Evolutionary conservation across 2,329 filamentous ascomycete species (phyloP), one percentile per base, ranked within the genome.

Genomic region (Shiraia bambusicola): DNA sequence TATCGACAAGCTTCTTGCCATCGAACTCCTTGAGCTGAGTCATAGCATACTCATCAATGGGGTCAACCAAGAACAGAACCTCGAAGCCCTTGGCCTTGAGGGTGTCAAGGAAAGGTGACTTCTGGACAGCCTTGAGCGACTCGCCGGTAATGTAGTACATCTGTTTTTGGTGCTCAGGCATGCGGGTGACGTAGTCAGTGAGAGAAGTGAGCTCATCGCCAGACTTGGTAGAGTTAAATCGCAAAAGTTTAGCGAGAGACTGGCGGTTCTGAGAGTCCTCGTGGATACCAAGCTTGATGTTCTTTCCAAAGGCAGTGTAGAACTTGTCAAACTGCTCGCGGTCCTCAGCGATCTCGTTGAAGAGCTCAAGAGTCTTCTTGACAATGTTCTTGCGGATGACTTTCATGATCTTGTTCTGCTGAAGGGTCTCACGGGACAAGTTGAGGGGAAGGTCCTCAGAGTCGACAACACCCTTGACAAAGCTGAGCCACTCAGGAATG

Each of bases 321-420:
- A 98, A 98, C 86, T 98, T 98, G 85, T 98, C 93, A 74, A 98
- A 98, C 76, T 96, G 88, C 84, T 98, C 93, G 78, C 95, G 95
- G 78, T 98, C 93, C 82, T 98, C 93, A 46, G 93, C 86, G 56
- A 98, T 98, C 82, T 98, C 93, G 67, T 84, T 83, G 87, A 98
- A 98, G 73, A 98, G 89, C 82, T 98, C 93, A 58, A 98, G 89
- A 57, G 89, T 88, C 88, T 98, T 98, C 91, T 97, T 98, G 82
- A 98, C 91, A 58, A 98, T 95, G 86, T 98, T 98, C 90, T 98
- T 98, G 86, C 94, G 95, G 84, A 97, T 97, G 75, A 97, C 93
- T 87, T 97, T 97, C 93, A 97, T 97, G 82, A 98, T 98, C 90
- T 97, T 97, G 88, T 97, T 98, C 83, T 97, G 93, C 80, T 98